Base-by-base conservation (phyloP, 1,284 basidiomycete species). In the Apiotrichum mycotoxinovorans region DNA sequence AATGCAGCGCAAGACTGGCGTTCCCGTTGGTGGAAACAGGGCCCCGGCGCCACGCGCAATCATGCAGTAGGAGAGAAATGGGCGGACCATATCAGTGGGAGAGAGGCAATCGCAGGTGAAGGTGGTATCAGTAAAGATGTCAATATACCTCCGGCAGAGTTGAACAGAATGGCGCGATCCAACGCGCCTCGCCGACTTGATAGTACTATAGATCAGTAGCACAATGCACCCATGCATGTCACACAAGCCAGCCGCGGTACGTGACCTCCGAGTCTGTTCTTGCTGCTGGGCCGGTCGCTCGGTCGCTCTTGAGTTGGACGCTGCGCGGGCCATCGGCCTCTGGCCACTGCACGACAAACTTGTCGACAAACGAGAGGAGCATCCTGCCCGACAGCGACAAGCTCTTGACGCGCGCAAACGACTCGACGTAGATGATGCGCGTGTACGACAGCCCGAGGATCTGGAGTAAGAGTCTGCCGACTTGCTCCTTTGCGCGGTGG, bases 301-400 rank as follows among this genome's bases (percentile, higher is more conserved):
- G 9, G 10, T 33, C 44, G 18, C n/a, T 20, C 33, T 37, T 34
- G 33, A 25, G 14, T 14, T 23, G 20, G 26, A 37, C 20, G n/a
- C 23, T 5, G 4, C 14, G 14, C 17, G 27, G 49, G 51, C 75
- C 68, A 27, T 81, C 70, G 44, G 87, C 76, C 41, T 83, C 79
- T 20, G 87, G 86, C 91, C 91, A 95, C 70, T 95, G 91, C 17
- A 91, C 87, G 54, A 94, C 70, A 71, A 95, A 92, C 48, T 85
- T 84, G 75, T 98, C 93, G 9, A 91, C 92, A 41, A 95, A 78
- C 11, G 83, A 84, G 35, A 85, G 82, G 22, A 98, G 80, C 43
- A 98, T 78, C 67, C 84, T 89, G 26, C 87, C 95, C 23, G 92
- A 91, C 18, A 97, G 80, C 15, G 91, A 95, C 20, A 98, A 80